phyloP scores from a whole-genome alignment of 352 stramenopile species.

The Phytophthora sansomeana region DNA sequence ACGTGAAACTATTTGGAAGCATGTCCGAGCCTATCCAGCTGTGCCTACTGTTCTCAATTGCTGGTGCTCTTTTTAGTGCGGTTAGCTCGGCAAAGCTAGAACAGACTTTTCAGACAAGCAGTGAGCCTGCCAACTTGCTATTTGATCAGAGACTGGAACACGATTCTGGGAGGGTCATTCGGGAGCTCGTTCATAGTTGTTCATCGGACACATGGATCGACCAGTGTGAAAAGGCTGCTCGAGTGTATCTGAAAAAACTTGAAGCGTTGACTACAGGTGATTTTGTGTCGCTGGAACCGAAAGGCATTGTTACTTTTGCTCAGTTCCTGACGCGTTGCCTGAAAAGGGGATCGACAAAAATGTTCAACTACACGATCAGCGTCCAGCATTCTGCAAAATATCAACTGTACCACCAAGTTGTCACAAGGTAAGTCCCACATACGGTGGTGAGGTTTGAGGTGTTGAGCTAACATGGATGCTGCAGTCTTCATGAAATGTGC shows the following conservation, averaged over 20 bases:
- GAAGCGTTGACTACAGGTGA: slow-evolving; percentile 23
- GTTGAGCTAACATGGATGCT: slow-evolving; percentile 31
- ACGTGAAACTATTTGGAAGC: slow-evolving; percentile 32
- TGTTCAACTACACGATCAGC: slow-evolving; percentile 52
- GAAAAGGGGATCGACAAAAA: slow-evolving; percentile 52
- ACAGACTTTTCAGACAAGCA: not conserved
- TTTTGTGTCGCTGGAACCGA: slow-evolving; percentile 14
- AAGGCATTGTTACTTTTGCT: slow-evolving; percentile 24
- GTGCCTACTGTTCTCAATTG: slow-evolving; percentile 36
- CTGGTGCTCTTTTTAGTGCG: slow-evolving; percentile 34
- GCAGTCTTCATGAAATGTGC: slow-evolving; percentile 42
- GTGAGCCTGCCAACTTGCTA: not conserved
- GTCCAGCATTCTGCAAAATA: slow-evolving; percentile 27
- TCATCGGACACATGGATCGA: slow-evolving; percentile 15
- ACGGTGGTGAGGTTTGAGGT: not conserved
- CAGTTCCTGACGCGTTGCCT: slow-evolving; percentile 48
- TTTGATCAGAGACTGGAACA: slow-evolving; percentile 27
- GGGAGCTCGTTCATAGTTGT: slow-evolving; percentile 27
- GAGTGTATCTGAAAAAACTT: slow-evolving; percentile 50
- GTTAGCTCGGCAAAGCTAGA: slow-evolving; percentile 22
- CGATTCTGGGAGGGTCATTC: slow-evolving; percentile 27
- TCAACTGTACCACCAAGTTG: slow-evolving; percentile 45
- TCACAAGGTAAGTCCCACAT: slow-evolving; percentile 42
- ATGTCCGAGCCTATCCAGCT: slow-evolving; percentile 21
- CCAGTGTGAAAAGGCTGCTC: slow-evolving; percentile 46